These are phyloP conservation scores for Euphorbia corollata DNA, from an alignment of 441 rosid species.

Conservation along the genomic window DNA sequence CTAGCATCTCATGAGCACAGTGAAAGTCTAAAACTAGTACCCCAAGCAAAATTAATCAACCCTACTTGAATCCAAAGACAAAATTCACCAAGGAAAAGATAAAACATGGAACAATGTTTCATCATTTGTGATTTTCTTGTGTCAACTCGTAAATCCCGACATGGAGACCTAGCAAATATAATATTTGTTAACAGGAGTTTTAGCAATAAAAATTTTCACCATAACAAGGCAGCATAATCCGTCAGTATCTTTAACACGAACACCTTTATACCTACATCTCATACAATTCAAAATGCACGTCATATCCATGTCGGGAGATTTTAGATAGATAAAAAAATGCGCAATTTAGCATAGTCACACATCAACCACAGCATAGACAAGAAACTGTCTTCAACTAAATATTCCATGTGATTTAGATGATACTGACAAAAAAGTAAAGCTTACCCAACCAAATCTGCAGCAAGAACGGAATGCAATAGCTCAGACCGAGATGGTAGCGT, in stretches of 20 bases:
- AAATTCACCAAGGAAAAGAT: neutral
- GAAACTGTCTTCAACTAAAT: neutral
- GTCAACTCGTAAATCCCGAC: neutral
- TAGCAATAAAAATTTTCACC: neutral
- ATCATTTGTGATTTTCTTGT: neutral
- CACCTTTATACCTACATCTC: neutral
- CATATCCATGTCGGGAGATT: neutral
- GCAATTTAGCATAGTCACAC: neutral
- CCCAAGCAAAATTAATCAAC: neutral
- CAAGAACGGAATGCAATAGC: constrained; percentile 63
- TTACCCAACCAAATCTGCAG: constrained; percentile 80
- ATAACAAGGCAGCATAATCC: neutral
- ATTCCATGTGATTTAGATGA: constrained; percentile 1
- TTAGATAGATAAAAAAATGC: neutral
- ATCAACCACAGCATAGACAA: neutral
- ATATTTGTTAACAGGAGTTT: neutral
- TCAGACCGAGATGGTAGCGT: constrained; percentile 65
- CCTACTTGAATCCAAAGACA: neutral
- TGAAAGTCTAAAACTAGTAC: neutral
- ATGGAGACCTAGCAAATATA: neutral
- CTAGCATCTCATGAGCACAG: neutral
- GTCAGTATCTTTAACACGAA: neutral
- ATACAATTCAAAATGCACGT: neutral
- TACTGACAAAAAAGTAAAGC: constrained; percentile 12
- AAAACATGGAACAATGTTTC: neutral